Conservation (phyloP, 2,329 filamentous ascomycete genomes). For the Mollisia scopiformis region DNA sequence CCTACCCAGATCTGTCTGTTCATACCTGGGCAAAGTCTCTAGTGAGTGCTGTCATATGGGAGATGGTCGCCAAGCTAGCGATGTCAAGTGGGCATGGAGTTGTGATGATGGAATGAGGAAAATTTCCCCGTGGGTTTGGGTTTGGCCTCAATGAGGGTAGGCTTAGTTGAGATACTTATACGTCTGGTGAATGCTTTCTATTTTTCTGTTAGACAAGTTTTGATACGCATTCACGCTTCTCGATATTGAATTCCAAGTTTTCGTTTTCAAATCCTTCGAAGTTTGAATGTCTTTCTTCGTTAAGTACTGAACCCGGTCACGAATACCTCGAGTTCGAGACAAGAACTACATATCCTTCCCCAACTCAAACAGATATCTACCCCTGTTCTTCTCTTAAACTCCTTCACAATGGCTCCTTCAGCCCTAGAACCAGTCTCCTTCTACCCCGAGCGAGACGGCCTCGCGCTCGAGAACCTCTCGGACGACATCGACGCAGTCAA, state of each 20-base stretch:
- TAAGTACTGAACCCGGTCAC: background rate
- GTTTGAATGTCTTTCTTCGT: background rate
- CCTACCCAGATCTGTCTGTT: background rate
- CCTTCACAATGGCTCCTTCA: slow-evolving; percentile 30
- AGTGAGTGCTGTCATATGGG: background rate
- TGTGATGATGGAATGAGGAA: background rate
- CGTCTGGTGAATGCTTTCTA: background rate
- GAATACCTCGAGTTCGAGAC: background rate
- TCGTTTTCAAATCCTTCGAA: background rate
- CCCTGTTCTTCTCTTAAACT: background rate
- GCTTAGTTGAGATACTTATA: background rate
- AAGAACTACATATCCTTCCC: background rate
- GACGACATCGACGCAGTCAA: slow-evolving; percentile 59
- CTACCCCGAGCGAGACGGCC: slow-evolving; percentile 26
- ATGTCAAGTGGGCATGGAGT: background rate
- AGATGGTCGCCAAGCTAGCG: too few relatives aligned
- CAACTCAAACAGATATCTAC: background rate
- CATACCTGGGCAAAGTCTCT: background rate
- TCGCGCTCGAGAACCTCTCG: slow-evolving; percentile 46
- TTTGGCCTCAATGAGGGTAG: background rate
- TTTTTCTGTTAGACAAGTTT: background rate
- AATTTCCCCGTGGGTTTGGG: background rate
- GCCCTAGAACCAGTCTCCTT: slow-evolving; percentile 19
- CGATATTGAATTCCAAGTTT: background rate
- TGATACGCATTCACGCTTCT: too few relatives aligned